Evolutionary conservation across 2,329 filamentous ascomycete genomes (phyloP).

Genomic region (Cercospora beticola): DNA sequence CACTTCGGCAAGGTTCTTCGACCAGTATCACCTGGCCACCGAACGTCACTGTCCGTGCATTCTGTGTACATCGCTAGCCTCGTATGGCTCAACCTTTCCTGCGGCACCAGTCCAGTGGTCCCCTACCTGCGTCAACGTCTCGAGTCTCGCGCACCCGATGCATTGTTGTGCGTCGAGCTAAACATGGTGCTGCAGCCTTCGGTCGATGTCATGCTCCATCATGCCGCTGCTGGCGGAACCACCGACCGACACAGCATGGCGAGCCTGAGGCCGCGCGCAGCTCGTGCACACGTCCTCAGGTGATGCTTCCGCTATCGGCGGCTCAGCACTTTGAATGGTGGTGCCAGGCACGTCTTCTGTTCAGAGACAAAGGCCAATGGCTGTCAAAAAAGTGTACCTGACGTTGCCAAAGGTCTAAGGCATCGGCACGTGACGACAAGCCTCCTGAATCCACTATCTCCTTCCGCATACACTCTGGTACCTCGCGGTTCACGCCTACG

Average conservation of each 20-base stretch:
- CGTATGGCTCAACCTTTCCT: slow-evolving; percentile 7
- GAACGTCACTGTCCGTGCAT: slow-evolving; percentile 14
- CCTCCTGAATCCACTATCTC: slow-evolving; percentile 6
- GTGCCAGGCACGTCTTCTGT: slow-evolving; percentile 6
- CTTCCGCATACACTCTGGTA: slow-evolving; percentile 11
- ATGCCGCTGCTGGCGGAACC: background rate
- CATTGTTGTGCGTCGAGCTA: slow-evolving; percentile 15
- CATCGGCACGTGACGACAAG: slow-evolving; percentile 13
- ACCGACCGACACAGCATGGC: background rate
- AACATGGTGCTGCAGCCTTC: slow-evolving; percentile 7
- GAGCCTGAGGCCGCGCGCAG: slow-evolving; percentile 1
- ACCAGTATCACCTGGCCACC: slow-evolving; percentile 1
- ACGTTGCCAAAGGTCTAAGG: slow-evolving; percentile 8
- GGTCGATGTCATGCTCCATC: background rate
- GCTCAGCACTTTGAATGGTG: background rate
- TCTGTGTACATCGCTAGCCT: slow-evolving; percentile 9
- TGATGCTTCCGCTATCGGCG: slow-evolving; percentile 6
- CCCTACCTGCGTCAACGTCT: slow-evolving; percentile 9
- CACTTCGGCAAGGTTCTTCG: slow-evolving; percentile 19
- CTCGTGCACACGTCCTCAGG: background rate
- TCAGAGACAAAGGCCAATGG: slow-evolving; percentile 10
- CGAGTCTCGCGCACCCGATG: slow-evolving; percentile 17
- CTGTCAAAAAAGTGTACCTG: slow-evolving; percentile 4
- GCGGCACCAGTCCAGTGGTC: slow-evolving; percentile 16
- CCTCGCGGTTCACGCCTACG: slow-evolving; percentile 20